Conservation (phyloP, 805 yeast species). For the Cyberlindnera euphorbiae region DNA sequence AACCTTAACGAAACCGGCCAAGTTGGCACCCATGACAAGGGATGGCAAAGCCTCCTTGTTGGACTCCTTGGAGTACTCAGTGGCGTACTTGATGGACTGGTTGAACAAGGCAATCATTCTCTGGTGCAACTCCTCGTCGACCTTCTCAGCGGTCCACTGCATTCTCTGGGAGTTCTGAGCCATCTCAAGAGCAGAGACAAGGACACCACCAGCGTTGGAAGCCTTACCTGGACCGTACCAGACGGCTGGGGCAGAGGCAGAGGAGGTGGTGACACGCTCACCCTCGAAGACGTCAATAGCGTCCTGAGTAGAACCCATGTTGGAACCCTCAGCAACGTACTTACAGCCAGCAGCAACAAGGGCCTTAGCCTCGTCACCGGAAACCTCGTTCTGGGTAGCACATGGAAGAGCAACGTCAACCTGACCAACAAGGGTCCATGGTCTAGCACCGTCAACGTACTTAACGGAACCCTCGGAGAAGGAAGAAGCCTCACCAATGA, state of each 20-base stretch:
- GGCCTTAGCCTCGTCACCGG: slow-evolving; percentile 95
- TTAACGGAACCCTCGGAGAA: slow-evolving; percentile 55
- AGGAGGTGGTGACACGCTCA: slow-evolving; percentile 46
- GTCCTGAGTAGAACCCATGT: slow-evolving; percentile 98
- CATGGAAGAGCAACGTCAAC: slow-evolving; percentile 96
- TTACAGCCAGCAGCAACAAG: slow-evolving; percentile 88
- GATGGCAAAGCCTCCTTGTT: slow-evolving; percentile 76
- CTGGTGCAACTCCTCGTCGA: slow-evolving; percentile 82
- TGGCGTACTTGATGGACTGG: slow-evolving; percentile 86
- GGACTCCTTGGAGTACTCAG: slow-evolving; percentile 67
- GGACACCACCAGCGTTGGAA: slow-evolving; percentile 99
- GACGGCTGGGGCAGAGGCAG: slow-evolving; percentile 48
- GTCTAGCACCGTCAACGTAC: slow-evolving; percentile 91
- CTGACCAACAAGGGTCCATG: slow-evolving; percentile 89
- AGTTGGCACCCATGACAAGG: slow-evolving; percentile 96
- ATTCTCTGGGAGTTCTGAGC: slow-evolving; percentile 97
- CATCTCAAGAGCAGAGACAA: slow-evolving; percentile 98
- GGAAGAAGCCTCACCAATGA: slow-evolving; percentile 50
- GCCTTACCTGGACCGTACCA: slow-evolving; percentile 99
- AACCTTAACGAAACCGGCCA: slow-evolving; percentile 98
- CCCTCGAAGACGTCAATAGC: slow-evolving; percentile 94
- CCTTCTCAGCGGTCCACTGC: slow-evolving; percentile 88
- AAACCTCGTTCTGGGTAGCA: slow-evolving; percentile 98
- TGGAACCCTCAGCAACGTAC: slow-evolving; percentile 97
- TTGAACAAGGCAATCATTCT: slow-evolving; percentile 93